phyloP scores from a whole-genome alignment of 805 yeast species.

The Kazachstania africana region DNA sequence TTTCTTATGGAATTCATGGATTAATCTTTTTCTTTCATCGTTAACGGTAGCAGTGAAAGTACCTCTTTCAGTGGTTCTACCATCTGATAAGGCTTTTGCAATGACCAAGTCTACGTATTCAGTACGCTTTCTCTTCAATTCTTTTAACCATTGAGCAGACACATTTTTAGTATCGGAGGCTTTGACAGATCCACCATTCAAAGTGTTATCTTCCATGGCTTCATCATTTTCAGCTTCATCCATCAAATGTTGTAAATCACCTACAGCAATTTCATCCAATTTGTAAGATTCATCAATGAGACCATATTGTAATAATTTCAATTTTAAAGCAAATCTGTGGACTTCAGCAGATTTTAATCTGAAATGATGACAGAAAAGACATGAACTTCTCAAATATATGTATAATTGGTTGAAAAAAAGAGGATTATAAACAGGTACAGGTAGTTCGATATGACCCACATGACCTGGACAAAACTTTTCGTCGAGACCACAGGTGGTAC shows the following conservation, averaged over 20 bases:
- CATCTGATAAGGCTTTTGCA: constrained; percentile 62
- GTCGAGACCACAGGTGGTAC: constrained; percentile 93
- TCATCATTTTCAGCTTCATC: constrained; percentile 31
- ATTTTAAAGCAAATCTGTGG: constrained; percentile 66
- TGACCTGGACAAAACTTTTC: constrained; percentile 96
- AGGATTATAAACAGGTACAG: constrained; percentile 92
- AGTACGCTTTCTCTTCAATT: constrained; percentile 49
- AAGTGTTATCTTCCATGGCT: constrained; percentile 26
- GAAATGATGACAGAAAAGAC: constrained; percentile 86
- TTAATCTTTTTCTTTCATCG: constrained; percentile 70
- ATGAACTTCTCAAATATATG: constrained; percentile 68
- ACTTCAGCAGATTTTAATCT: constrained; percentile 56
- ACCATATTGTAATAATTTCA: constrained; percentile 79
- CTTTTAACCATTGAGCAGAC: constrained; percentile 15
- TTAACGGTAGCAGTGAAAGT: constrained; percentile 71
- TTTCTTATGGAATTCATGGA: constrained; percentile 66
- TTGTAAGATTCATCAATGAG: constrained; percentile 66
- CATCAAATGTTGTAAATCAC: constrained; percentile 14
- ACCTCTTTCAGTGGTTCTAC: constrained; percentile 57
- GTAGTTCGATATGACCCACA: constrained; percentile 94
- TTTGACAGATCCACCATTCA: constrained; percentile 1
- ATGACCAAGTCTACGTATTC: constrained; percentile 62
- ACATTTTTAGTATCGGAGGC: constrained; percentile 5
- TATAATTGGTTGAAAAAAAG: constrained; percentile 86
- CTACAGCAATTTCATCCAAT: constrained; percentile 47